A percentile compares a stretch with the other conserved stretches of the same genome.
phyloP scores from a whole-genome alignment of 208 protist species.

The Acanthamoeba triangularis region DNA sequence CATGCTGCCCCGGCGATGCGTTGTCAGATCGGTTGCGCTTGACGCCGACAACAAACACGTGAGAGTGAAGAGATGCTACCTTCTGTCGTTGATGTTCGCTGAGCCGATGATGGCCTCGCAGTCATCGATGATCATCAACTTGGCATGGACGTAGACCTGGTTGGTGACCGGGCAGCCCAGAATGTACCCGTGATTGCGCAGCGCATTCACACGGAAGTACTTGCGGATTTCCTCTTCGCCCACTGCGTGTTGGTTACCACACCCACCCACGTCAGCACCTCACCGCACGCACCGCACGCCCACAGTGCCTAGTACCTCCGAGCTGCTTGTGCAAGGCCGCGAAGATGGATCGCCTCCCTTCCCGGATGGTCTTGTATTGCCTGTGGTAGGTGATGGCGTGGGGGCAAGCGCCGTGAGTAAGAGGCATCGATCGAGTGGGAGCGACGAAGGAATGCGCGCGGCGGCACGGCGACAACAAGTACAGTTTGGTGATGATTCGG shows the following conservation, averaged over 20 bases:
- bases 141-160: constrained; percentile 87
- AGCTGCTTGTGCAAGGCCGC: neutral
- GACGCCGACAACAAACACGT: too few relatives aligned
- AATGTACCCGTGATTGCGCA: constrained; percentile 78
- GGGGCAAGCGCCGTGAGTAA: neutral
- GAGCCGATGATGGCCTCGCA: constrained; percentile 82
- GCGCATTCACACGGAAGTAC: constrained; percentile 83
- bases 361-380: constrained; percentile 71
- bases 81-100: constrained; percentile 88
- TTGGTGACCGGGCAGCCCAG: constrained; percentile 75
- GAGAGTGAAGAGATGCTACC: neutral
- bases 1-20: too few relatives aligned
- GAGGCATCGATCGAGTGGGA: neutral
- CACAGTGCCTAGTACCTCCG: neutral
- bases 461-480: neutral
- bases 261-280: neutral
- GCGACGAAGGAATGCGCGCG: too few relatives aligned
- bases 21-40: too few relatives aligned
- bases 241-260: constrained; percentile 14
- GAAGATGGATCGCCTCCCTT: constrained; percentile 62
- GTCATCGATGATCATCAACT: constrained; percentile 86
- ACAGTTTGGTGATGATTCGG: constrained; percentile 73
- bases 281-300: neutral
- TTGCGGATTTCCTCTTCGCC: neutral
- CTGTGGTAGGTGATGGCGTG: neutral